These are phyloP conservation scores for Coemansia pectinata DNA, from an alignment of 192 early-diverging fungal genomes.

Conservation along the genomic window DNA sequence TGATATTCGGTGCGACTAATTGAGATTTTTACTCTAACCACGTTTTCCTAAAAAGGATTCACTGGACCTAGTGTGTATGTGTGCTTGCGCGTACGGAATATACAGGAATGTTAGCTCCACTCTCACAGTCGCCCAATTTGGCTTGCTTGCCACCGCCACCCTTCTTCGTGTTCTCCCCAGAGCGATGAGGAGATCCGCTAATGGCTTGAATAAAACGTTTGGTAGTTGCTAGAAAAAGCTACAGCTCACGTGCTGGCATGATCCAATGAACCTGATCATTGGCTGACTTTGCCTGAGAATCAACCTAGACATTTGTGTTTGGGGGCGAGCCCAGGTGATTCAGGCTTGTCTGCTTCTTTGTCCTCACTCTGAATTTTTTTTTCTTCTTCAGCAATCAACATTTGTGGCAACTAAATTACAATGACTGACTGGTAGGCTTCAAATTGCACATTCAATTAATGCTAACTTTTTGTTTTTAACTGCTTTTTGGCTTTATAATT, in stretches of 20 bases:
- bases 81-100: background rate
- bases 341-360: background rate
- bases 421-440: constrained; percentile 1
- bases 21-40: background rate
- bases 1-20: background rate
- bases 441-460: background rate
- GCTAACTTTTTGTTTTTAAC: background rate
- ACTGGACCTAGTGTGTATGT: background rate
- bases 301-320: background rate
- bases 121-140: background rate
- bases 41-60: background rate
- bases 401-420: background rate
- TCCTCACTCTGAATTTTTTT: background rate
- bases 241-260: background rate
- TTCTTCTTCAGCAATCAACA: background rate
- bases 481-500: background rate
- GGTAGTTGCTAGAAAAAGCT: background rate
- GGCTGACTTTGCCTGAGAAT: background rate
- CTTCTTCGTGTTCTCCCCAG: background rate
- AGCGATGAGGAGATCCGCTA: background rate
- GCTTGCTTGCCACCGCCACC: background rate
- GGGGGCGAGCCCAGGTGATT: background rate
- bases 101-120: background rate
- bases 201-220: background rate
- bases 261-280: background rate